A percentile compares a stretch with the other conserved stretches of the same genome.
Evolutionary conservation across 176 grass and related monocot species (phyloP).

Genomic region (Oryza meyeriana): DNA sequence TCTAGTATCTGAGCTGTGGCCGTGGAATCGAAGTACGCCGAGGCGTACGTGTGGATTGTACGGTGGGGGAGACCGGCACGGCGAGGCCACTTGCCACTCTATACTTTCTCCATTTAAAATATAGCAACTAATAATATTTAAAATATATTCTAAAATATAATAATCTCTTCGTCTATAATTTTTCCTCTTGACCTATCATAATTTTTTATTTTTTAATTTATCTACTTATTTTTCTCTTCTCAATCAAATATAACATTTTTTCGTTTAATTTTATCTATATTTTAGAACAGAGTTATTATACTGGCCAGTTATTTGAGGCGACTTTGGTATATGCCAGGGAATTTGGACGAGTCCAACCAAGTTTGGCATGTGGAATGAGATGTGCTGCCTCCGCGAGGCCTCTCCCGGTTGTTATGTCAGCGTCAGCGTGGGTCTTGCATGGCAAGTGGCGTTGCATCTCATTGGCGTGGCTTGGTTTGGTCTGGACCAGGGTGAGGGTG

Average conservation of each 20-base stretch:
- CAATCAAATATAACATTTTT: too few species aligned
- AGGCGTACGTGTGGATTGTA: background rate
- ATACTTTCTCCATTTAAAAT: too few species aligned
- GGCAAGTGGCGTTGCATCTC: background rate
- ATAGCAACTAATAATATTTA: too few species aligned
- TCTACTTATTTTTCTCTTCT: too few species aligned
- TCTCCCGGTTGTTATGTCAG: background rate
- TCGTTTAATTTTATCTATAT: too few species aligned
- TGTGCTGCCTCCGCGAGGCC: background rate
- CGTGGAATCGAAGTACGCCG: background rate
- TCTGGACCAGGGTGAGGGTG: background rate
- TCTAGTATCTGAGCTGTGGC: background rate
- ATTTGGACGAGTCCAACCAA: background rate
- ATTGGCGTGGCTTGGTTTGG: background rate
- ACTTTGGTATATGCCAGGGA: background rate
- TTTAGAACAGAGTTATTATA: too few species aligned
- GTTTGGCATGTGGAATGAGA: background rate
- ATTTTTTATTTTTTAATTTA: too few species aligned
- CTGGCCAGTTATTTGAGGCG: background rate
- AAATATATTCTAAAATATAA: too few species aligned
- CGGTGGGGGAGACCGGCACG: background rate
- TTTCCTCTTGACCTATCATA: too few species aligned
- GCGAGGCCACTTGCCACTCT: background rate
- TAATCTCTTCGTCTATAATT: too few species aligned
- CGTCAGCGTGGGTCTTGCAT: background rate